Evolutionary conservation across 192 early-diverging fungal species (phyloP), one percentile per base, ranked within the genome.

Genomic region (Linnemannia exigua): DNA sequence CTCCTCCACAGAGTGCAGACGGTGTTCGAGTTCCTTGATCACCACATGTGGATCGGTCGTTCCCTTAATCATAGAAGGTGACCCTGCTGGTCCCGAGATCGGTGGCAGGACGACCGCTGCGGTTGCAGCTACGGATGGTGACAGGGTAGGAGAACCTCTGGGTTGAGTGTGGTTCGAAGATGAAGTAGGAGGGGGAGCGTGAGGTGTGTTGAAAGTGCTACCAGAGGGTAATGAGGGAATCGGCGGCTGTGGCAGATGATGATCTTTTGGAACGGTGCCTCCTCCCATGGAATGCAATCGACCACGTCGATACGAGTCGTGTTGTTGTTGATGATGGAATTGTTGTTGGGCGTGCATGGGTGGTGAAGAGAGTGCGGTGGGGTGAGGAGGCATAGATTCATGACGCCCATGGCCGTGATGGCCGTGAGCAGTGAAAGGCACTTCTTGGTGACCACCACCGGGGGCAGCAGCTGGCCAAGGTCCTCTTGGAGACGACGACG

Each of bases 141-240:
- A 37, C 20, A 77, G n/a, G 15, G 67, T 15, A 33, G 66, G 68
- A 5, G 75, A 38, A 52, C 33, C 63, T 14, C 67, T 1, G 5
- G 44, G 25, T 28, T 14, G 47, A 35, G 41, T 22, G 47, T 37
- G 9, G 46, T n/a, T 28, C 15, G 54, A 4, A n/a, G 74, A 31
- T 19, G 31, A 22, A 35, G 72, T 41, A 38, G 79, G 67, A 22
- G 51, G 70, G 3, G 63, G 70, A 22, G 70, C 28, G 11, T 72
- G 70, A 2, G 63, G 70, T 31, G 61, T 35, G 17, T 72, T 72
- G 70, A 74, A 44, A 47, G 72, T 77, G 81, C 61, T 83, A 69
- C 76, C 71, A 74, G 81, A 74, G 47, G 81, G 70, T 63, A 77
- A 77, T 73, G 81, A 72, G 71, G 75, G 76, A 68, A 48, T 83